Evolutionary conservation across 495 filamentous ascomycete species (phyloP).

Genomic region (Penicillium parvum): DNA sequence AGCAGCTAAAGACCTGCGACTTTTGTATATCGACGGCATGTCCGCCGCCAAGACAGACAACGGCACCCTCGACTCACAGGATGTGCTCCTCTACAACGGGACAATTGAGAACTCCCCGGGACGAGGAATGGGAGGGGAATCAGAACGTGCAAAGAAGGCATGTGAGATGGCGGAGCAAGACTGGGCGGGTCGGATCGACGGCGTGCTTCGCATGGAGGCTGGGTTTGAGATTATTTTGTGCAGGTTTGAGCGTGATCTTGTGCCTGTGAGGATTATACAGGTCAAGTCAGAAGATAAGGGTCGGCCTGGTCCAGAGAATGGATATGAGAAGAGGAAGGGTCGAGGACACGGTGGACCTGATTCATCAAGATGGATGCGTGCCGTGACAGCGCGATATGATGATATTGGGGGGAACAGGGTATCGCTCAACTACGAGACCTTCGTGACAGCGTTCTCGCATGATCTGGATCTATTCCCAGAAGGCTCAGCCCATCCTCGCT

Average conservation of each 20-base stretch:
- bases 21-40: constrained; percentile 61
- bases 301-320: constrained; percentile 3
- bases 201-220: constrained; percentile 62
- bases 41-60: constrained; percentile 53
- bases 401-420: constrained; percentile 53
- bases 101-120: constrained; percentile 6
- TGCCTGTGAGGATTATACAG: constrained; percentile 25
- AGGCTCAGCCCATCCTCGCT: constrained; percentile 39
- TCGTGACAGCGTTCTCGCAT: constrained; percentile 57
- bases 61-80: constrained; percentile 59
- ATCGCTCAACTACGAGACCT: constrained; percentile 54
- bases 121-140: not conserved
- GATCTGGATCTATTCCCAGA: constrained; percentile 47
- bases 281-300: constrained; percentile 12
- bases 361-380: constrained; percentile 27
- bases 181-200: constrained; percentile 52
- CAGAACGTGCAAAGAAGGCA: constrained; percentile 42
- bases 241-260: constrained; percentile 46
- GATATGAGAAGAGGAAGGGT: not conserved
- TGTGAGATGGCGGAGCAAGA: constrained; percentile 44
- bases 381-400: constrained; percentile 52
- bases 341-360: constrained; percentile 3
- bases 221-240: constrained; percentile 71
- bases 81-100: constrained; percentile 45
- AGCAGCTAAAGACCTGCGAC: constrained; percentile 43